Base-by-base conservation (phyloP, 2,329 filamentous ascomycete species). In the Mollisiaceae sp. region DNA sequence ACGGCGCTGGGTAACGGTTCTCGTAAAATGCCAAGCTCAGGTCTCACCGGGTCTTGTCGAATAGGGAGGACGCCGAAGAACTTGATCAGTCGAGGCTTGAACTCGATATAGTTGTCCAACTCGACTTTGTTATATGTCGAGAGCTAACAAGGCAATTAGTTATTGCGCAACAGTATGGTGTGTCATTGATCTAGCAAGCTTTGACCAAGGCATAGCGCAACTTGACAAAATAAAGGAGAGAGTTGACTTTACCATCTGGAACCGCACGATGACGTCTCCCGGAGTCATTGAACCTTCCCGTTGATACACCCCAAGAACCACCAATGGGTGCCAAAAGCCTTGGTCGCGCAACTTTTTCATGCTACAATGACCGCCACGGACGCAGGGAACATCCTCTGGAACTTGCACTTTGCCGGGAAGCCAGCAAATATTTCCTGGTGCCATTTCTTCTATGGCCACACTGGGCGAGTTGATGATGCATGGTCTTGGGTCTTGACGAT, bases 381-480 rank as follows among this genome's bases (percentile, higher is more conserved):
- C 39, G 27, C 57, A 59, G 2, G 12, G 24, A 1, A 59, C 43
- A 1, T 41, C 20, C 24, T 27, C 57, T 2, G 9, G 11, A 11
- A 27, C 24, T 27, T 24, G 38, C 3, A 20, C 39, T 11, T 45
- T 18, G 12, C 15, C 24, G 45, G 63, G 54, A 38, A 65, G 8
- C 60, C 52, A 20, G 35, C 45, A 24, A 43, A 52, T 9, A 43
- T 62, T 18, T 56, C 59, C 54, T 50, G 22, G 20, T 8, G 47
- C 47, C 47, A 32, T 52, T 14, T 52, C 20, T 5, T 24, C 14
- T 1, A 52, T 11, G 2, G 2, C 2, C 2, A 52, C 47, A 4
- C 8, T 15, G 24, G 20, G 47, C 27, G 8, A 52, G 2, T 12
- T 24, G 47, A 27, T 52, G 11, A 12, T 27, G 47, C 8, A 47